Percentiles rank a stretch among this genome's conserved stretches.
These are phyloP conservation scores for Echinosophora koreensis DNA, from an alignment of 306 rosid species.

Conservation along the genomic window DNA sequence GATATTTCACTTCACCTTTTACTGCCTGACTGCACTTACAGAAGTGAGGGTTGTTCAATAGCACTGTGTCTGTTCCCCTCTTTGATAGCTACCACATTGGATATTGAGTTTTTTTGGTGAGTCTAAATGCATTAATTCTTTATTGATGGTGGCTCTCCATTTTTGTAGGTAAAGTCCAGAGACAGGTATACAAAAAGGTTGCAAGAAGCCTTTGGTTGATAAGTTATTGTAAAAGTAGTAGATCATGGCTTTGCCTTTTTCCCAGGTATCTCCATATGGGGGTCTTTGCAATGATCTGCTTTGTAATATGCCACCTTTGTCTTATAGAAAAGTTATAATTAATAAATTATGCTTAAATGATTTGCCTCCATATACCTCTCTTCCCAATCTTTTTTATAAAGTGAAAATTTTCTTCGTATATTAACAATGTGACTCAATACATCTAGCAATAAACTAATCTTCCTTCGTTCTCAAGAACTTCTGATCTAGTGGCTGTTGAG, in stretches of 20 bases:
- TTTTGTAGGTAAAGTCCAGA: constrained; percentile 56
- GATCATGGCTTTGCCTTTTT: constrained; percentile 66
- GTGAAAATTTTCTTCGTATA: constrained; percentile 12
- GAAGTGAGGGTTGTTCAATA: constrained; percentile 6
- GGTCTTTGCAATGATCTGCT: constrained; percentile 73
- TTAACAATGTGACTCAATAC: constrained; percentile 30
- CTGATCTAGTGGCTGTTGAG: constrained; percentile 31
- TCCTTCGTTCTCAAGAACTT: background rate
- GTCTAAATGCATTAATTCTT: constrained; percentile 16
- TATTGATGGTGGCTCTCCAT: constrained; percentile 44
- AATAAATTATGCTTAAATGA: constrained; percentile 47
- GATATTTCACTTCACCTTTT: constrained; percentile 21
- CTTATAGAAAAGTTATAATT: constrained; percentile 67
- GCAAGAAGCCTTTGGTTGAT: constrained; percentile 67
- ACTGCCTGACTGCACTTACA: background rate
- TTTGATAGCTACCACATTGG: constrained; percentile 2
- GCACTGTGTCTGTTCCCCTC: background rate
- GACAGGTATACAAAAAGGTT: constrained; percentile 57
- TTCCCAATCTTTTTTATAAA: constrained; percentile 40
- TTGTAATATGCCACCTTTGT: constrained; percentile 78
- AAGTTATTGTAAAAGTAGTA: constrained; percentile 71
- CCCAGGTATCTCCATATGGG: constrained; percentile 62
- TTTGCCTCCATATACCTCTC: constrained; percentile 36
- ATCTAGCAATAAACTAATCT: constrained; percentile 35
- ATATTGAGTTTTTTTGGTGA: background rate